phyloP scores from a whole-genome alignment of 345 rosid genomes.

The Melastoma malabathricum region DNA sequence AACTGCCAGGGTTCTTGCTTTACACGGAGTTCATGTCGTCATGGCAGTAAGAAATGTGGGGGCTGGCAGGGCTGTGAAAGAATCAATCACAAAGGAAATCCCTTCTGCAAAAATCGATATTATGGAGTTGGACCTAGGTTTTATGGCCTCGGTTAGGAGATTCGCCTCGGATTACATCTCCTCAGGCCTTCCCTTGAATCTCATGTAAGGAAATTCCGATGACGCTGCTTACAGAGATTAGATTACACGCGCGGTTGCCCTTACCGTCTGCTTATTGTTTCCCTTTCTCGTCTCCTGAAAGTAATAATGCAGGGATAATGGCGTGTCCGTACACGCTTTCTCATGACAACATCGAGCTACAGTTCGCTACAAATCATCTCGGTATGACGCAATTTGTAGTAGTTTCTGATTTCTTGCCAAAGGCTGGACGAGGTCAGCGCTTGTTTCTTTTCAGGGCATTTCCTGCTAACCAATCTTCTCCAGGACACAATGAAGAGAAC shows the following conservation, averaged over 20 bases:
- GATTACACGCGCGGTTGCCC: too few species aligned
- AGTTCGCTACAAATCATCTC: conserved; percentile 49
- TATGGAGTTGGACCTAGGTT: conserved; percentile 70
- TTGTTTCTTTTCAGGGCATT: too few species aligned
- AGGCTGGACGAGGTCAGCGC: too few species aligned
- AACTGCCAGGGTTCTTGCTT: conserved; percentile 61
- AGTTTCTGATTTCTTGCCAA: too few species aligned
- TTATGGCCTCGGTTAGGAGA: conserved; percentile 49
- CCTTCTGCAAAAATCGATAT: conserved; percentile 45
- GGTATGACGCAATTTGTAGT: conserved; percentile 17
- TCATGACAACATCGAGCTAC: conserved; percentile 34
- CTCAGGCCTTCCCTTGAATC: conserved; percentile 39
- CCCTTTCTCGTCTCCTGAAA: conserved; percentile 10
- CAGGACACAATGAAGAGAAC: conserved; percentile 44
- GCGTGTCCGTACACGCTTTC: conserved; percentile 45
- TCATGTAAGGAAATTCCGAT: conserved; percentile 27
- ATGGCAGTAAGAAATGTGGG: conserved; percentile 51
- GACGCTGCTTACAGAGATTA: too few species aligned
- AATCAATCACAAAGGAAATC: conserved; percentile 35
- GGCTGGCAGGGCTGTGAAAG: conserved; percentile 41
- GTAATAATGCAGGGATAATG: conserved; percentile 66
- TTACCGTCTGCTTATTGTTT: background rate
- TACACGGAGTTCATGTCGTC: conserved; percentile 48
- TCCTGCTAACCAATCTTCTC: conserved; percentile 45
- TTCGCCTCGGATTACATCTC: conserved; percentile 39